Base-by-base conservation (phyloP, 2,329 filamentous ascomycete species). In the Arthroderma sp. region DNA sequence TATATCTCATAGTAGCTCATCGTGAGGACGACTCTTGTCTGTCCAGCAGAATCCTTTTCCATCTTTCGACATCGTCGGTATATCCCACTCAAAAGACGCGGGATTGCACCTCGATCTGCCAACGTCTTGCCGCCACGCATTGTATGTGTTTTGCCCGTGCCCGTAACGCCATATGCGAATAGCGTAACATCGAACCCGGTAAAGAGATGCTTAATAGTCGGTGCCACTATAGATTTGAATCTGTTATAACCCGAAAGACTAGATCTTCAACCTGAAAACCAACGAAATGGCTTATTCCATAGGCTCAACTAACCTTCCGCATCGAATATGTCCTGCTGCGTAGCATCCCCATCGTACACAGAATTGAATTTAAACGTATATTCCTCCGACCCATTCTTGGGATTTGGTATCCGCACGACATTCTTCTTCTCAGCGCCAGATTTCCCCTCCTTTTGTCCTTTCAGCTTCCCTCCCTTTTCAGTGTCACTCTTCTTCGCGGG, bases 1-100 rank as follows among this genome's bases (percentile, higher is more conserved):
- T 95, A 95, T 53, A 95, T 94, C 62, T 95, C 88, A 66, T 94
- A 94, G 66, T 95, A 95, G 29, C 85, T 88, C 57, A 95, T 73
- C 8, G 78, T 72, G 10, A 94, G 85, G 6, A 77, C 69, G 22
- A 93, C 84, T 1, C 69, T 72, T 0, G 81, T 88, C 42, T 78
- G 69, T 7, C 80, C 84, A 4, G 73, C 70, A 2, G 80, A 75
- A 56, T 94, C 87, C 63, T 89, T 91, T 52, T 78, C 75, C 11
- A 91, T 80, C 69, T 93, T 94, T 64, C 86, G 84, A 50, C 82
- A 81, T 48, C 85, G 74, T 40, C 89, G 77, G 61, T 89, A 96
- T 47, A 96, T 83, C 53, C 77, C 78, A 63, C 85, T 93, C 37
- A 95, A 72, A 45, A 94, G 67, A 48, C 88, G 73, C 9, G 88